Base-by-base conservation (phyloP, 495 filamentous ascomycete genomes). In the Hypoxylon trugodes region DNA sequence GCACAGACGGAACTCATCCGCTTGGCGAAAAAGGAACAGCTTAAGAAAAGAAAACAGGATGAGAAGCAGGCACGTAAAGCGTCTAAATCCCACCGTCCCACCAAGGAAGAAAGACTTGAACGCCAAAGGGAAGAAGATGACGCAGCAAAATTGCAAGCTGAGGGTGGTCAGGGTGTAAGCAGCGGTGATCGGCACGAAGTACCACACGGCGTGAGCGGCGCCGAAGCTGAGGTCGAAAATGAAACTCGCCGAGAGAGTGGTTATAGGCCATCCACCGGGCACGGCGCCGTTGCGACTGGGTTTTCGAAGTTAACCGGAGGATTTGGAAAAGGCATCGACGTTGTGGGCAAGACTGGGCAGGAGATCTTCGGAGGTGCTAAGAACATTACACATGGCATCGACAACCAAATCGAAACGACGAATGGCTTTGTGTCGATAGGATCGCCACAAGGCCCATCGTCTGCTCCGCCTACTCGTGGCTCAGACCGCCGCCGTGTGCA, bases 1-100 rank as follows among this genome's bases (percentile, higher is more conserved):
- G 95, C 96, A 4, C 89, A 96, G 75, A 98, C 92, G 0, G 85
- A 90, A 36, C 78, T 98, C 46, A 89, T 98, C 59, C 82, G 82
- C 43, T 82, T 83, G 55, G 91, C 90, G 51, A 92, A 92, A 65
- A 91, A 89, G 72, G 86, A 83, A 22, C 87, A 96, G 49, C 69
- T 87, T 18, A 89, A 91, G 70, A 77, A 89, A 64, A 73, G 82
- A 12, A 82, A 82, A 59, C 80, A 81, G 24, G 89, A 87, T 45
- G 85, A 84, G 37, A 91, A 89, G 69, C 83, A 83, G 61, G 76
- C 75, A 4, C 82, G 82, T n/a, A 80, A 81, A 46, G 77, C 78
- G 10, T 74, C 79, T 4, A 75, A 70, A 38, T 66, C 72, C 12
- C 81, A 79, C 43, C 69, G 70, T 13, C 74, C 76, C 38, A 79